phyloP scores from a whole-genome alignment of 225 moss, liverwort and hornwort species.

The Physcomitrellopsis africana region DNA sequence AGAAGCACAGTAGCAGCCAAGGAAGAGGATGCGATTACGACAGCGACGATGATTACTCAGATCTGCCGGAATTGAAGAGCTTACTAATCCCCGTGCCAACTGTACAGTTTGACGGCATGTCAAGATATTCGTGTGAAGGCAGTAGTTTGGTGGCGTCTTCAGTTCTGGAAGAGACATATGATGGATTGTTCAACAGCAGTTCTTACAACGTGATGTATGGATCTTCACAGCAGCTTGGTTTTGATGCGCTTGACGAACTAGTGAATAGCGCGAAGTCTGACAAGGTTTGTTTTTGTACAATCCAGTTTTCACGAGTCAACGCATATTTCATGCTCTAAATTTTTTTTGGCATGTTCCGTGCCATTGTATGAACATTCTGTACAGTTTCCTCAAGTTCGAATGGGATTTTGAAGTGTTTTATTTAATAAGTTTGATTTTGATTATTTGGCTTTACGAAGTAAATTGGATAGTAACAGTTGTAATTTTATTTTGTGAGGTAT shows the following conservation, averaged over 20 bases:
- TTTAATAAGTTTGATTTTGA: too few relatives aligned
- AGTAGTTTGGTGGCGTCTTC: slow-evolving; percentile 60
- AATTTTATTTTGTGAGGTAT: slow-evolving; percentile 4
- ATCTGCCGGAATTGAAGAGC: slow-evolving; percentile 57
- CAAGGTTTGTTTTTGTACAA: slow-evolving; percentile 56
- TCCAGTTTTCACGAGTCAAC: background rate
- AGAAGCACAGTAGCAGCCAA: slow-evolving; percentile 35
- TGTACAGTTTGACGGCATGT: slow-evolving; percentile 47
- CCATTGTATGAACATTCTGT: background rate
- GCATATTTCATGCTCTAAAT: background rate
- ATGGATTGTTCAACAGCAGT: slow-evolving; percentile 48
- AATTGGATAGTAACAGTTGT: too few relatives aligned
- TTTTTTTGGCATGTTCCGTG: background rate
- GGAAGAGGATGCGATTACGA: slow-evolving; percentile 58
- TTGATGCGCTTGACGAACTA: slow-evolving; percentile 75
- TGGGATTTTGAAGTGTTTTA: background rate
- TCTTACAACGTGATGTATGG: slow-evolving; percentile 61
- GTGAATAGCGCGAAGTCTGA: slow-evolving; percentile 81
- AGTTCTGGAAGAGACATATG: slow-evolving; percentile 43
- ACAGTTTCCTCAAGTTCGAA: background rate
- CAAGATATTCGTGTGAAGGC: slow-evolving; percentile 44
- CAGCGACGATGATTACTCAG: slow-evolving; percentile 57
- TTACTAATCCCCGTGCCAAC: slow-evolving; percentile 47
- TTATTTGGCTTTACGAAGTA: too few relatives aligned
- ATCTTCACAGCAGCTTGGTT: slow-evolving; percentile 57